Base-by-base conservation (phyloP, 1,139 yeast species). In the Yamadazyma oceani region DNA sequence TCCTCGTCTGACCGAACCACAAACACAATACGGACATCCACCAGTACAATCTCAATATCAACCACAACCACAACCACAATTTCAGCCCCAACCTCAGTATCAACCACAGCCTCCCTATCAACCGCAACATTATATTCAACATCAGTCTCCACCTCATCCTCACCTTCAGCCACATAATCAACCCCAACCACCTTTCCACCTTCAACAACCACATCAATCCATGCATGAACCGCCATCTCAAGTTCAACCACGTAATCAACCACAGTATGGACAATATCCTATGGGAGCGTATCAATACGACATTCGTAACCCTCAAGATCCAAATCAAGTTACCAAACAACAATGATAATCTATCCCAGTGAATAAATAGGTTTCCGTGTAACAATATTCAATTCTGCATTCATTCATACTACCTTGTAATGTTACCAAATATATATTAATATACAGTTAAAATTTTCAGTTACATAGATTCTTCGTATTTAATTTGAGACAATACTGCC, bases 401-500 rank as follows among this genome's bases (percentile, higher is more conserved):
- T 13, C 5, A 22, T 22, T 23, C 17, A 25, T 17, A 14, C 25
- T 11, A 27, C 15, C 14, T 26, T 35, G 17, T 23, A 30, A 26
- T 24, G 23, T 35, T 29, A 30, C 19, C 24, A 35, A 15, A 19
- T 13, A 14, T 35, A 23, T 36, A 36, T 28, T 23, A 28, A 22
- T 13, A 23, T 32, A 31, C 40, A 36, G 12, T 24, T 38, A 40
- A 14, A 42, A 38, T 9, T 6, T 4, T 19, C 19, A 24, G 6
- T 19, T 29, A 29, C 32, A 29, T n/a, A 14, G 44, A 26, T 19
- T 42, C 50, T 57, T 87, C 96, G 39, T 67, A 68, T 31, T 62
- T 59, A 51, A 82, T 85, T 57, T 88, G 96, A 32, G 69, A 73
- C 36, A 75, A 51, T 38, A 88, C 84, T 1, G 90, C 95, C 27